A percentile compares a stretch with the other conserved stretches of the same genome.
phyloP scores from a whole-genome alignment of 805 yeast genomes.

The Cyberlindnera maritima region DNA sequence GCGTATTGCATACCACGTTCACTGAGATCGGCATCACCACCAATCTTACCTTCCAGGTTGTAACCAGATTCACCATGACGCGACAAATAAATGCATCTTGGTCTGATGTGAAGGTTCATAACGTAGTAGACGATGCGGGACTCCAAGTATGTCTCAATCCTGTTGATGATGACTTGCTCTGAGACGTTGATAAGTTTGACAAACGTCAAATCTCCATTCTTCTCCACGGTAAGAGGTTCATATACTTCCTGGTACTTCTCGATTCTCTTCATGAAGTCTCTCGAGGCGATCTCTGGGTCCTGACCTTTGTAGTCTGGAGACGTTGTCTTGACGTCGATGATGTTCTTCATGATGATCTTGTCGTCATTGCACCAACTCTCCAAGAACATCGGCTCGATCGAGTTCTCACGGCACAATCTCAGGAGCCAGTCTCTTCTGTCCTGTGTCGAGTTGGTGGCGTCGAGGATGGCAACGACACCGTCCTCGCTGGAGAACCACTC shows the following conservation, averaged over 20 bases:
- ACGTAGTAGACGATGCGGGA: conserved; percentile 92
- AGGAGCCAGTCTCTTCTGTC: conserved; percentile 66
- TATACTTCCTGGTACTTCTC: conserved; percentile 70
- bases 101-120: conserved; percentile 92
- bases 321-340: conserved; percentile 81
- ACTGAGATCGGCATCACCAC: conserved; percentile 88
- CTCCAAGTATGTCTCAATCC: conserved; percentile 84
- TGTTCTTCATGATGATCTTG: conserved; percentile 72
- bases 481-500: conserved; percentile 77
- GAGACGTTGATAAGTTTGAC: conserved; percentile 86
- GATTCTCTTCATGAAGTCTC: conserved; percentile 73
- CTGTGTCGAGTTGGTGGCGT: conserved; percentile 86
- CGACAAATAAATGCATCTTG: conserved; percentile 88
- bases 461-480: conserved; percentile 90
- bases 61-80: conserved; percentile 95
- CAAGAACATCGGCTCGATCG: conserved; percentile 85
- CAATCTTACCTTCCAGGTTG: conserved; percentile 91
- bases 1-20: conserved; percentile 86
- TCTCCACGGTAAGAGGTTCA: conserved; percentile 63
- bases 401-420: conserved; percentile 56
- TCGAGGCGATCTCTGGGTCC: conserved; percentile 68
- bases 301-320: conserved; percentile 31
- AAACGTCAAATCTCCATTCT: conserved; percentile 69
- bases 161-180: conserved; percentile 82
- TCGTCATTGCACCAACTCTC: conserved; percentile 91